Conservation (phyloP, 1,284 basidiomycete species). For the Sporisorium exsertum region DNA sequence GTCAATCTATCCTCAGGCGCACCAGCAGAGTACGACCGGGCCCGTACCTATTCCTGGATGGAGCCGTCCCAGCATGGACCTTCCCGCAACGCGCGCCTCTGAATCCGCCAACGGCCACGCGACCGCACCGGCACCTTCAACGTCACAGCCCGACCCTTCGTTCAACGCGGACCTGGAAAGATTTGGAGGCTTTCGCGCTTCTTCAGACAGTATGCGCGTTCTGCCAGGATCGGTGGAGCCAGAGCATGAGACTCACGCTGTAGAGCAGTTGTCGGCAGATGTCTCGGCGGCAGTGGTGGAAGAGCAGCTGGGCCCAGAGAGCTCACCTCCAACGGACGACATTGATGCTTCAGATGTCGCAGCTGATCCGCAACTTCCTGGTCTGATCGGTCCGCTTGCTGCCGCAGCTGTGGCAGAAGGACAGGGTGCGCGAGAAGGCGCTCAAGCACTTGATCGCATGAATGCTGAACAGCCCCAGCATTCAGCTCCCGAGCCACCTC, state of each 20-base stretch:
- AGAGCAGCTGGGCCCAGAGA: constrained; percentile 3
- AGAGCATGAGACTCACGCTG: constrained; percentile 5
- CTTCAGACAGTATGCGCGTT: constrained; percentile 47
- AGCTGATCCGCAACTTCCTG: constrained; percentile 27
- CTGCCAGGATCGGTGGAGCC: constrained; percentile 46
- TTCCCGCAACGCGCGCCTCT: neutral
- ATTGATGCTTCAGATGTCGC: constrained; percentile 3
- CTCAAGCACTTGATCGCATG: neutral
- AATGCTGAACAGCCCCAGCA: neutral
- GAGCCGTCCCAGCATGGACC: neutral
- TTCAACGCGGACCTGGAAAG: constrained; percentile 39
- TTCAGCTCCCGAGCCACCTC: neutral
- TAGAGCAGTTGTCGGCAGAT: constrained; percentile 8
- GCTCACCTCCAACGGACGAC: neutral
- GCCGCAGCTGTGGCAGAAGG: constrained; percentile 22
- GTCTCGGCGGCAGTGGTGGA: constrained; percentile 13
- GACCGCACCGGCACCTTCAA: neutral
- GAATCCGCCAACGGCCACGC: neutral
- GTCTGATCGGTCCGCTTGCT: constrained; percentile 21
- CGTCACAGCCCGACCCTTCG: constrained; percentile 26
- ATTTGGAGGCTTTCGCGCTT: constrained; percentile 35
- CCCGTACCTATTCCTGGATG: constrained; percentile 28
- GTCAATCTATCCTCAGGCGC: neutral
- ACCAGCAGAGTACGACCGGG: constrained; percentile 3
- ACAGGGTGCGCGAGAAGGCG: constrained; percentile 10